Evolutionary conservation across 2,329 filamentous ascomycete species (phyloP).

Genomic region (Emydomyces testavorans): DNA sequence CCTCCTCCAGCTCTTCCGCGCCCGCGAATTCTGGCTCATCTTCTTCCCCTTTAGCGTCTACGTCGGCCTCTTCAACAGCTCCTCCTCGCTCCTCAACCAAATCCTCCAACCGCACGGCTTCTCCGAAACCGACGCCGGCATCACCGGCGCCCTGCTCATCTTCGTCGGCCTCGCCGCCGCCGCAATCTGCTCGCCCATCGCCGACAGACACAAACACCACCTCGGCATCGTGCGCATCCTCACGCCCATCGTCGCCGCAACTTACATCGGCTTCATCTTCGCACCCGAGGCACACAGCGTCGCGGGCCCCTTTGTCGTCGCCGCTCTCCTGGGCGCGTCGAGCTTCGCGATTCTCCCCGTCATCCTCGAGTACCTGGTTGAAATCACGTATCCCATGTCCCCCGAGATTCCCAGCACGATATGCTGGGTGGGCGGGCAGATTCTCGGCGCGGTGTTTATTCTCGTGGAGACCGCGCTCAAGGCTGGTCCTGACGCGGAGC

Average conservation of each 20-base stretch:
- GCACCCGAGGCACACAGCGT: conserved; percentile 51
- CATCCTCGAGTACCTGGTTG: conserved; percentile 73
- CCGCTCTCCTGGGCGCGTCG: conserved; percentile 64
- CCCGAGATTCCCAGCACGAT: conserved; percentile 76
- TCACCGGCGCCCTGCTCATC: conserved; percentile 81
- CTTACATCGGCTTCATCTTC: conserved; percentile 70
- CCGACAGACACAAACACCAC: conserved; percentile 76
- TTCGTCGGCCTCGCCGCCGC: conserved; percentile 69
- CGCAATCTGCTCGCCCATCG: conserved; percentile 65
- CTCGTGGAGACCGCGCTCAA: conserved; percentile 65
- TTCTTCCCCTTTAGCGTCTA: conserved; percentile 71
- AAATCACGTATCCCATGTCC: conserved; percentile 74
- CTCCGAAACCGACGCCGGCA: conserved; percentile 71
- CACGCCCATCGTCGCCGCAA: conserved; percentile 60
- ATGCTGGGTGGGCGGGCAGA: conserved; percentile 76
- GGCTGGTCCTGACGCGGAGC: conserved; percentile 40
- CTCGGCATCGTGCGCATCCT: conserved; percentile 59
- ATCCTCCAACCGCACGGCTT: conserved; percentile 80
- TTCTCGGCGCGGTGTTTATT: conserved; percentile 76
- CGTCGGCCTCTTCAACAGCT: conserved; percentile 86
- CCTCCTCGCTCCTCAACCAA: conserved; percentile 80
- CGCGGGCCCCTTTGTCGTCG: conserved; percentile 57
- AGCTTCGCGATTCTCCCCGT: conserved; percentile 73
- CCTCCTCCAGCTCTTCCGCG: conserved; percentile 45
- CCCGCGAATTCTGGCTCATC: conserved; percentile 67